phyloP scores from a whole-genome alignment of 2,329 filamentous ascomycete species.

The Zarea fungicola region DNA sequence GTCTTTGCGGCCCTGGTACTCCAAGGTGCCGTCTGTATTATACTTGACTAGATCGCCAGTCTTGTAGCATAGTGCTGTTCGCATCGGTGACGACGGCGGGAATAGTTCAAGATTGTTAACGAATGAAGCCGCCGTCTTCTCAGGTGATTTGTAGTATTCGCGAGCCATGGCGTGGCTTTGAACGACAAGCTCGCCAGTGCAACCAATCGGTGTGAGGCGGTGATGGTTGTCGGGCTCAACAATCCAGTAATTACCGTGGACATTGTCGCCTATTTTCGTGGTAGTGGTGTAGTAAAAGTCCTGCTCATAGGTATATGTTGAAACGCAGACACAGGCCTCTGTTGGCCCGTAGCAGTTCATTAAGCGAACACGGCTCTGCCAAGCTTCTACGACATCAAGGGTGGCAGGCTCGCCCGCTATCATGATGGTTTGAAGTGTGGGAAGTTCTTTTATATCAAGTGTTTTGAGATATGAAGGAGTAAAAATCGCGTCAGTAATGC shows the following conservation, averaged over 20 bases:
- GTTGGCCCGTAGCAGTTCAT: slow-evolving; percentile 4
- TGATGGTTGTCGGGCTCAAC: slow-evolving; percentile 1
- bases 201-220: not conserved
- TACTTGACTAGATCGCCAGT: not conserved
- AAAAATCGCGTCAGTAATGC: not conserved
- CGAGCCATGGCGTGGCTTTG: slow-evolving; percentile 5
- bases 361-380: not conserved
- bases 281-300: not conserved
- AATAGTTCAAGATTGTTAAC: not conserved
- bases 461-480: not conserved
- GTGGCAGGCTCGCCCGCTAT: not conserved
- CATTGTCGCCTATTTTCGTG: not conserved
- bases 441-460: not conserved
- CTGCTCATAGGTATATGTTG: not conserved
- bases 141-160: not conserved
- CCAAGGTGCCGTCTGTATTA: not conserved
- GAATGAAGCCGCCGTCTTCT: not conserved
- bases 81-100: not conserved
- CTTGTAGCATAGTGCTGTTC: slow-evolving; percentile 1
- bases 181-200: not conserved
- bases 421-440: not conserved
- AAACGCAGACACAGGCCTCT: not conserved
- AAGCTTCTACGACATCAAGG: not conserved
- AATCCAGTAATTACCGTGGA: slow-evolving; percentile 1
- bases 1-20: slow-evolving; percentile 2